Conservation (phyloP, 306 rosid species). For the Psophocarpus tetragonolobus region DNA sequence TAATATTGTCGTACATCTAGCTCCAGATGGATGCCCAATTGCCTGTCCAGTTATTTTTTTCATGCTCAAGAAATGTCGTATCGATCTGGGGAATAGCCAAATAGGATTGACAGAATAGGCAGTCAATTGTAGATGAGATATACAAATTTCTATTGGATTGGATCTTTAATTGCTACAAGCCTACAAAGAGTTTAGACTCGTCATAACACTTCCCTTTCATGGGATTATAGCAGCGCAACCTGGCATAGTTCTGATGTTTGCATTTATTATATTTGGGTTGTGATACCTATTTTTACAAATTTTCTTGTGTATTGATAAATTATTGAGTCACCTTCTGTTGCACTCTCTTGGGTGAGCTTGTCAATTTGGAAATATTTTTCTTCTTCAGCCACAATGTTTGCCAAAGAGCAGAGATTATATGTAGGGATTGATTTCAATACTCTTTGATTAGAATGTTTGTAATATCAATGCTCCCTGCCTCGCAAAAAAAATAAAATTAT, state of each 20-base stretch:
- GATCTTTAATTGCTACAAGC: not conserved
- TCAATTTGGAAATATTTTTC: not conserved
- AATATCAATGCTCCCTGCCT: constrained; percentile 2
- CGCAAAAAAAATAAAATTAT: too few relatives aligned
- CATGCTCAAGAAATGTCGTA: not conserved
- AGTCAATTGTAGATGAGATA: not conserved
- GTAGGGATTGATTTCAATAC: constrained; percentile 8
- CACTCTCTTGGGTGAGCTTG: not conserved
- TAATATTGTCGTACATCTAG: not conserved
- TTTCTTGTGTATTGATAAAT: not conserved
- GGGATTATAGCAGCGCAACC: not conserved
- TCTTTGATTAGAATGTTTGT: not conserved
- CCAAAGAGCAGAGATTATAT: not conserved
- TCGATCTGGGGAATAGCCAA: not conserved
- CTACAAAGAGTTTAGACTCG: not conserved
- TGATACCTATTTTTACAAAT: constrained; percentile 9
- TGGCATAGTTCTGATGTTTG: not conserved
- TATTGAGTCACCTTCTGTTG: constrained; percentile 5
- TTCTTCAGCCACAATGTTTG: constrained; percentile 9
- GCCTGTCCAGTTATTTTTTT: not conserved
- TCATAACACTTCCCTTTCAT: constrained; percentile 2
- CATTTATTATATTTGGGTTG: not conserved
- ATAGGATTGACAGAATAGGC: constrained; percentile 13
- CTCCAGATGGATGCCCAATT: not conserved
- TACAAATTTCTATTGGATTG: constrained; percentile 12